Percentiles rank a stretch among this genome's conserved stretches.
Conservation (phyloP, 257 asterid species). For the Hygrophila difformis region DNA sequence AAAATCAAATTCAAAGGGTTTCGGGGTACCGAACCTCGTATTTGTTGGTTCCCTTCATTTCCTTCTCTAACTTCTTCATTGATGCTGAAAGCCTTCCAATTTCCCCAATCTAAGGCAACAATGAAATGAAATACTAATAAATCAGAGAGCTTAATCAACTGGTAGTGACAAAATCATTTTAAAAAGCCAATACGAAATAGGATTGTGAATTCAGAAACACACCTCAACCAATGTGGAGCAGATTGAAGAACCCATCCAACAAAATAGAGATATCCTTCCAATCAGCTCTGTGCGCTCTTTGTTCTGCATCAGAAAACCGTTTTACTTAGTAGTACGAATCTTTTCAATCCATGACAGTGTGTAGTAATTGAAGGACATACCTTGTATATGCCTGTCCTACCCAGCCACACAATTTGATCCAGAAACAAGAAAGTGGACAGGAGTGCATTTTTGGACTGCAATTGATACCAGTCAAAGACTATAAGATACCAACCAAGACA, state of each 20-base stretch:
- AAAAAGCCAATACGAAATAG: too few species aligned
- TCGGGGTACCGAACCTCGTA: slow-evolving; percentile 44
- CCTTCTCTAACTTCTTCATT: slow-evolving; percentile 68
- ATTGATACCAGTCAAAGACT: slow-evolving; percentile 12
- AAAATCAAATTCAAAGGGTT: slow-evolving; percentile 8
- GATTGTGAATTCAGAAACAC: slow-evolving; percentile 10
- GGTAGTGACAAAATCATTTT: neutral
- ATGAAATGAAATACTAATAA: too few species aligned
- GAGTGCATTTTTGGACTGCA: slow-evolving; percentile 92
- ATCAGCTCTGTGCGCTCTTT: slow-evolving; percentile 67
- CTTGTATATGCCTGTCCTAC: slow-evolving; percentile 91
- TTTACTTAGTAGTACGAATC: neutral
- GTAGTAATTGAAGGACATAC: slow-evolving; percentile 21
- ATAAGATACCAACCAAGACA: slow-evolving; percentile 7
- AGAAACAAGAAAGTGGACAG: slow-evolving; percentile 85
- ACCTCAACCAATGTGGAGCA: slow-evolving; percentile 88
- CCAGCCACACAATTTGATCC: slow-evolving; percentile 94
- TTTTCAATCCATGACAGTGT: neutral
- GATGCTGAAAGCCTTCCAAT: slow-evolving; percentile 77
- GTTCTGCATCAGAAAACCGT: slow-evolving; percentile 38
- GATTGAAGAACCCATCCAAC: slow-evolving; percentile 83
- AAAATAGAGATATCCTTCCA: slow-evolving; percentile 84
- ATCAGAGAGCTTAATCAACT: too few species aligned
- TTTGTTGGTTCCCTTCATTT: slow-evolving; percentile 48
- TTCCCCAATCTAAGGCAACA: slow-evolving; percentile 58